Base-by-base conservation (phyloP, 2,329 filamentous ascomycete genomes). In the Aspergillus sp. region DNA sequence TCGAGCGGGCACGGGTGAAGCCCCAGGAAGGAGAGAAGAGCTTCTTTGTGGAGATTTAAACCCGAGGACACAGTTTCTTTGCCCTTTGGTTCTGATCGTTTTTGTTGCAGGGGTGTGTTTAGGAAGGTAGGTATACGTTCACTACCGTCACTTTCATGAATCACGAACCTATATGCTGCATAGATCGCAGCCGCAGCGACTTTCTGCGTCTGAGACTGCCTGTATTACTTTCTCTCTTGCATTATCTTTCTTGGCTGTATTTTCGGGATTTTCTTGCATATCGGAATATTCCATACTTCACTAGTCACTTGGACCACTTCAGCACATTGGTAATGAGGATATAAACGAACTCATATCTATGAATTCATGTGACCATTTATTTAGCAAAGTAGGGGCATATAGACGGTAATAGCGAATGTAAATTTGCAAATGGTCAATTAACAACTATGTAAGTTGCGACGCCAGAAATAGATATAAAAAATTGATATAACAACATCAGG, bases 1-100 rank as follows among this genome's bases (percentile, higher is more conserved):
- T 80, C 49, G 76, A 78, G 54, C 75, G 82, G 61, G 84, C 82
- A 4, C 76, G 82, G 55, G 78, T 88, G 49, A 72, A 78, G 29
- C 80, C 82, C 6, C 75, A 76, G 49, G 79, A 82, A 50, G 84
- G 81, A 4, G 79, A 78, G 63, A 81, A 85, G 68, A 84, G 76
- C 49, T 80, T 80, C 64, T 80, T 80, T 63, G 74, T 79, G 59
- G 69, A 71, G 36, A 80, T 80, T 59, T 78, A 65, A 61, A 52
- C 7, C 9, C 20, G 2, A 36, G 10, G 42, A n/a, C 6, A n/a
- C 5, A 6, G 4, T 14, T 36, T 14, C 5, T 36, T 29, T 12
- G 12, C 12, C 32, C 36, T 42, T 42, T 42, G 5, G 7, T 29
- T 20, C 2, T 32, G 4, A 26, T 29, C 11, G 12, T 52, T 51